These are phyloP conservation scores for Tetracentron sinense DNA, from an alignment of 164 flowering plant species.

Conservation along the genomic window DNA sequence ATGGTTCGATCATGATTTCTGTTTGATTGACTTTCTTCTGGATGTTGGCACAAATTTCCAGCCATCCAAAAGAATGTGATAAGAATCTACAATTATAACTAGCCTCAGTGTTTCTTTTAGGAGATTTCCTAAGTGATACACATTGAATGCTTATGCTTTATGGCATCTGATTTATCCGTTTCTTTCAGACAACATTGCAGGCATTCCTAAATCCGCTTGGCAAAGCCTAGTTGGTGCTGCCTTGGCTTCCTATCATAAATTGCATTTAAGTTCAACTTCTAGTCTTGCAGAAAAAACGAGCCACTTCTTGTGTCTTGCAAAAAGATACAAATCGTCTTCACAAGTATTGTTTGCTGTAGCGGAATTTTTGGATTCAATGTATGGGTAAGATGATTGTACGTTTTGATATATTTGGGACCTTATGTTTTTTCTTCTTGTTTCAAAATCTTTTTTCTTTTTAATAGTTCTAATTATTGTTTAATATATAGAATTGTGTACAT, in stretches of 20 bases:
- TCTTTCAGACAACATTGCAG: constrained; percentile 45
- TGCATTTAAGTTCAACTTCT: constrained; percentile 10
- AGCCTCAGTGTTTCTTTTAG: not conserved
- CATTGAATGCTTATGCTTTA: not conserved
- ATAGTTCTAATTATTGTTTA: not conserved
- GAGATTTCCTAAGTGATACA: not conserved
- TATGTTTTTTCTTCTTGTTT: not conserved
- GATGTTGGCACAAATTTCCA: too few relatives aligned
- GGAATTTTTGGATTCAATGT: constrained; percentile 54
- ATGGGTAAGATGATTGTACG: constrained; percentile 41
- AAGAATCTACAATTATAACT: too few relatives aligned
- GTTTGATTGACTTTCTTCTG: too few relatives aligned
- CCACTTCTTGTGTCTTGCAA: constrained; percentile 51
- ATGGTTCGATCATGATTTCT: not conserved
- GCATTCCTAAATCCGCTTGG: constrained; percentile 50
- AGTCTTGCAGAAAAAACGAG: constrained; percentile 32
- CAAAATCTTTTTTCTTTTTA: too few relatives aligned
- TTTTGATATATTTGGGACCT: not conserved
- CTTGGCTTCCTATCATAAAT: constrained; percentile 46
- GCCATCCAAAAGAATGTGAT: too few relatives aligned
- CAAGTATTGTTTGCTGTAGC: constrained; percentile 77
- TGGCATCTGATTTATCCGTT: constrained; percentile 2
- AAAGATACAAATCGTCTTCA: constrained; percentile 47
- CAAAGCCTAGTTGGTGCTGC: constrained; percentile 74
- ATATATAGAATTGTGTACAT: constrained; percentile 2